Base-by-base conservation (phyloP, 495 filamentous ascomycete genomes). In the Xylaria nigripes region DNA sequence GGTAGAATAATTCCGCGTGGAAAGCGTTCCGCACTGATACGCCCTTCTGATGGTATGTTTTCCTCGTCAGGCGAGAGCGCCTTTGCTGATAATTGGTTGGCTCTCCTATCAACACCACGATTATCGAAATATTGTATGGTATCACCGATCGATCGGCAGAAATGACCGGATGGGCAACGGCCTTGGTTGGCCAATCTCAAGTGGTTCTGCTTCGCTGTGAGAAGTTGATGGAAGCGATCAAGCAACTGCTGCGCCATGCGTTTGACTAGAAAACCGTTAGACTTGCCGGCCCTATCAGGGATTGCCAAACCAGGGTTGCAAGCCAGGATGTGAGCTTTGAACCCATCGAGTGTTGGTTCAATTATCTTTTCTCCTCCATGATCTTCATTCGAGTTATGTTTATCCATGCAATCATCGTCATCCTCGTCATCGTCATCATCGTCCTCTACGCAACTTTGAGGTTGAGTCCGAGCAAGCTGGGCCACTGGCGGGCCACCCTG, bases 1-100 rank as follows among this genome's bases (percentile, higher is more conserved):
- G 92, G 92, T 61, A 86, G 79, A 7, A 88, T 90, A 32, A 96
- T 87, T 19, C 89, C 89, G 10, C 67, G 65, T 6, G 92, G 91
- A 62, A 96, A 95, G 42, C 70, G 77, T 23, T 80, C 77, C 15
- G 82, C 78, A 8, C 79, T 79, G 48, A 90, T 81, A 12, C 81
- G 75, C 27, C 83, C 84, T 62, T 95, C 82, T 8, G 79, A 66
- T 15, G 75, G 74, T 48, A 84, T 84, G 41, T 76, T 71, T 46
- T 85, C 82, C 21, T 86, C 85, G 36, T 85, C 81, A 2, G 77
- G 76, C 41, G 78, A 78, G 56, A 81, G 80, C 44, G 73, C 75
- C n/a, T 65, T 64, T 23, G 65, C 55, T 10, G 72, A 71, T 13
- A 72, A 47, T 7, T 69, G 66, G 43, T 77, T 73, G 7, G 67